A percentile compares a stretch with the other conserved stretches of the same genome.
Evolutionary conservation across 768 basidiomycete species (phyloP).

Genomic region (Nidula microcarpa): DNA sequence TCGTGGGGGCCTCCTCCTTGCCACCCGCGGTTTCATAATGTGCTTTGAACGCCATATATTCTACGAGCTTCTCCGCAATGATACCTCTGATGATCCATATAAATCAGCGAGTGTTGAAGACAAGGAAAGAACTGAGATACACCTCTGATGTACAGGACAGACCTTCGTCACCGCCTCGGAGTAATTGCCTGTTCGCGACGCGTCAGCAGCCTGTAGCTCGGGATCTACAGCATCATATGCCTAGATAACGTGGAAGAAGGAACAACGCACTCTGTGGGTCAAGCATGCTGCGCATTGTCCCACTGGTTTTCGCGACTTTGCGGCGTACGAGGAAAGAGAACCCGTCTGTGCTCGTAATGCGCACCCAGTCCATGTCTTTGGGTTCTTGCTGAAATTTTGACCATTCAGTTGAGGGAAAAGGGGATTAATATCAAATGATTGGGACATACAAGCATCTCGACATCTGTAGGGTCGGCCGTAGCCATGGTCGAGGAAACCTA

Average conservation of each 20-base stretch:
- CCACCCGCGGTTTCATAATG: conserved; percentile 67
- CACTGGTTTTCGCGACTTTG: conserved; percentile 73
- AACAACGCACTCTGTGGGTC: conserved; percentile 58
- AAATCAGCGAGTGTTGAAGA: background rate
- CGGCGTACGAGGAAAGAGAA: conserved; percentile 77
- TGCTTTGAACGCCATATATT: conserved; percentile 85
- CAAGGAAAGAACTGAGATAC: conserved; percentile 11
- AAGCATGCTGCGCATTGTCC: conserved; percentile 79
- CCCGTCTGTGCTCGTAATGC: conserved; percentile 74
- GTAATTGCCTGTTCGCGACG: conserved; percentile 52
- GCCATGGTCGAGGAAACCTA: too few relatives aligned
- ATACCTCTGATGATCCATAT: conserved; percentile 38
- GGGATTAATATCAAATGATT: too few relatives aligned
- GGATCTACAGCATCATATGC: too few relatives aligned
- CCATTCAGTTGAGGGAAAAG: too few relatives aligned
- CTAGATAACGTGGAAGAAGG: background rate
- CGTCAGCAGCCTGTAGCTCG: too few relatives aligned
- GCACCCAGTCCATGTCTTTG: conserved; percentile 61
- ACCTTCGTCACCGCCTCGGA: conserved; percentile 70
- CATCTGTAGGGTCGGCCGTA: too few relatives aligned
- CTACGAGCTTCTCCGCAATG: conserved; percentile 83
- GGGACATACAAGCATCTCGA: too few relatives aligned
- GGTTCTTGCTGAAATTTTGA: conserved; percentile 2
- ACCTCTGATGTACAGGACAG: conserved; percentile 74
- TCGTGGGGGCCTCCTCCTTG: conserved; percentile 74